Conservation (phyloP, 306 rosid genomes). For the Spatholobus suberectus region DNA sequence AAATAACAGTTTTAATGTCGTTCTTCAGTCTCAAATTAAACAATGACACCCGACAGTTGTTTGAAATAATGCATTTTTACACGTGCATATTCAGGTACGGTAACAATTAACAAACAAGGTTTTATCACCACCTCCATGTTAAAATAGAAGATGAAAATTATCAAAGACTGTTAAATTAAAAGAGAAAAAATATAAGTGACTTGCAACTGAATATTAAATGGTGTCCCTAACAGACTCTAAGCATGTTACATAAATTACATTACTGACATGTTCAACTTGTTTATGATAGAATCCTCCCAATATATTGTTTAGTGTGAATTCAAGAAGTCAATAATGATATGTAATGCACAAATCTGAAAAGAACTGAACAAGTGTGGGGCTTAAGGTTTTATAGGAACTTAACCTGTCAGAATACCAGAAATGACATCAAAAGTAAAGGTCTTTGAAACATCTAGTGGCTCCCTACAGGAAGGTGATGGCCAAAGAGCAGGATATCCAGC, state of each 20-base stretch:
- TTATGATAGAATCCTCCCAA: conserved; percentile 10
- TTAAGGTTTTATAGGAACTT: conserved; percentile 39
- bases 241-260: neutral
- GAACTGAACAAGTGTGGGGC: neutral
- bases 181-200: neutral
- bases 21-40: conserved; percentile 18
- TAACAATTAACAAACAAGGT: neutral
- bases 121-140: neutral
- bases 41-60: neutral
- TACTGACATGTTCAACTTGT: neutral
- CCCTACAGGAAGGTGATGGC: conserved; percentile 87
- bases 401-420: conserved; percentile 91
- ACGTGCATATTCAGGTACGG: neutral
- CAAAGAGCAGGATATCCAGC: conserved; percentile 94
- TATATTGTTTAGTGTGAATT: conserved; percentile 14
- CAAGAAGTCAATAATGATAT: neutral
- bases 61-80: conserved; percentile 3
- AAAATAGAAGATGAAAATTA: neutral
- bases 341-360: conserved; percentile 17
- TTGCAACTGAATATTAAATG: neutral
- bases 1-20: neutral
- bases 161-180: neutral
- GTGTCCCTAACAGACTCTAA: conserved; percentile 12
- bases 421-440: conserved; percentile 77
- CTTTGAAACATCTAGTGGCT: conserved; percentile 94